Percentiles rank a stretch among this genome's conserved stretches.
These are phyloP conservation scores for Rhynchosporium agropyri DNA, from an alignment of 2,329 filamentous ascomycete genomes.

Conservation along the genomic window DNA sequence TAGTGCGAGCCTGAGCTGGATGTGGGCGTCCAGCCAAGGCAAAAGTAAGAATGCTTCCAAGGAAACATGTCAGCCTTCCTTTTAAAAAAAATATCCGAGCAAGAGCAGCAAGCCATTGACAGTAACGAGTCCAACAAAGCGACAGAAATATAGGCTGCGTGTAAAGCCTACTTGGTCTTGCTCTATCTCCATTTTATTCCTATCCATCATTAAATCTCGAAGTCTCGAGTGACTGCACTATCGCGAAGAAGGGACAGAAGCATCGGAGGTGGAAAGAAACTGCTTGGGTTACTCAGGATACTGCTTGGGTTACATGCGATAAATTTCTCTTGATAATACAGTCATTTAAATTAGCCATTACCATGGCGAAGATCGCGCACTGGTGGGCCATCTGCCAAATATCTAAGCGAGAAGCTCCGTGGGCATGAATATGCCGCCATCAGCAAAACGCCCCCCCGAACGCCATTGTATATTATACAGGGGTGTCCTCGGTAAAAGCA, in stretches of 20 bases:
- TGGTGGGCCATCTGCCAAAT: too few relatives aligned
- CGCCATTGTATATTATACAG: slow-evolving; percentile 23
- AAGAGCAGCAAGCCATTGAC: background rate
- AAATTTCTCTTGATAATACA: slow-evolving; percentile 19
- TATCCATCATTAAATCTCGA: background rate
- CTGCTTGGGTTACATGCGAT: slow-evolving; percentile 18
- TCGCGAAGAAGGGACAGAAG: background rate
- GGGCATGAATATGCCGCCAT: background rate
- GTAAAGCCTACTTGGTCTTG: too few relatives aligned
- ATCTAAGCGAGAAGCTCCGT: slow-evolving; percentile 13
- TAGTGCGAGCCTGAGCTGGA: background rate
- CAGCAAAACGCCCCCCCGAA: slow-evolving; percentile 6
- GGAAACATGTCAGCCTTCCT: slow-evolving; percentile 1
- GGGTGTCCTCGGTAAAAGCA: slow-evolving; percentile 13
- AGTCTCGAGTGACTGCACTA: background rate
- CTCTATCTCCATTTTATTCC: too few relatives aligned
- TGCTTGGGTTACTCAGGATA: background rate
- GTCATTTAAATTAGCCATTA: slow-evolving; percentile 15
- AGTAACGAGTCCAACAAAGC: background rate
- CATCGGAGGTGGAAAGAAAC: background rate
- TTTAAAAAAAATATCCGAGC: background rate
- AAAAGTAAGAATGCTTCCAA: background rate
- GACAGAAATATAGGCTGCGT: background rate
- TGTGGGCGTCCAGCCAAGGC: slow-evolving; percentile 5
- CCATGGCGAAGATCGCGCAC: background rate